Evolutionary conservation across 2,329 filamentous ascomycete genomes (phyloP), one percentile per base, ranked within the genome.

Genomic region (Ophiostoma australiae): DNA sequence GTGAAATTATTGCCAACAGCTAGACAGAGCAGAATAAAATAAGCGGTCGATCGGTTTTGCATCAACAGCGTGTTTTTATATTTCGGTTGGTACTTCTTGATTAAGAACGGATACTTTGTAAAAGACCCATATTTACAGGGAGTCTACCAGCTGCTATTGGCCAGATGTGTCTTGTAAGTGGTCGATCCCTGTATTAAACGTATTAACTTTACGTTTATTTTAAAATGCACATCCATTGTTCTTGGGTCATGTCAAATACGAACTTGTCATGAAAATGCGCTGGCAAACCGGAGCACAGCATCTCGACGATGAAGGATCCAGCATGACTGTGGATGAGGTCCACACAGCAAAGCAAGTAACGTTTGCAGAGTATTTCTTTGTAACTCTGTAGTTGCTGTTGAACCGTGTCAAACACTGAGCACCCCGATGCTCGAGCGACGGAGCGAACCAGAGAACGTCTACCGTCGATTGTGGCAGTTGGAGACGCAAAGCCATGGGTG

Each of bases 1-100:
- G 44, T 48, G 20, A 48, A 48, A 48, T 20, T 48, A n/a, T 4
- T 17, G 15, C 15, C 17, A n/a, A n/a, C 44, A n/a, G 44, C 52
- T 4, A 48, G 17, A n/a, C 52, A 31, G 52, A 58, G 52, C 52
- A 58, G 20, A 48, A 17, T 48, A 48, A 58, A 27, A 58, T 33
- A 31, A 17, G 27, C 11, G 15, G 58, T 63, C 58, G 55, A 61
- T 61, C 55, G 48, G n/a, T 23, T 33, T 31, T 20, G 58, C 17
- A 48, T n/a, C 44, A 2, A 2, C 17, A 1, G 17, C 10, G 27
- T 11, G 6, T 15, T 20, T 33, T 15, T 63, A 27, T 17, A 33
- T 15, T 33, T 63, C 58, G 58, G 58, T 33, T 63, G 58, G 58
- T 63, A 63, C 58, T 63, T 63, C 58, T 63, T 63, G 27, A 63